These are phyloP conservation scores for Botrytis deweyae DNA, from an alignment of 2,329 filamentous ascomycete species.

Conservation along the genomic window DNA sequence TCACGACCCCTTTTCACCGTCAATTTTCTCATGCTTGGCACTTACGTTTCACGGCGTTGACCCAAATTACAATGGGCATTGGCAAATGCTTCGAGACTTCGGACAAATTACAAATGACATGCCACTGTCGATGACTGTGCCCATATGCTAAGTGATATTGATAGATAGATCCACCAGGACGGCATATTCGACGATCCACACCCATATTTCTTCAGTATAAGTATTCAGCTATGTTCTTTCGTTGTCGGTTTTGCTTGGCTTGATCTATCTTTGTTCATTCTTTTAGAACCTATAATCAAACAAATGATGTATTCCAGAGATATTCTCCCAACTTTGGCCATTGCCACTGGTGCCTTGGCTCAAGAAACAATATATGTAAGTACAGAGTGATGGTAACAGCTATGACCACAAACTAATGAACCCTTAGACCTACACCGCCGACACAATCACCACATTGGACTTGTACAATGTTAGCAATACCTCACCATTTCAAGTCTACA, in stretches of 20 bases:
- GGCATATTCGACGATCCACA: not conserved
- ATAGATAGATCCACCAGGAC: not conserved
- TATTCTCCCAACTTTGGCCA: not conserved
- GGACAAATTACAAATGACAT: not conserved
- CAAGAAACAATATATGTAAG: slow-evolving; percentile 17
- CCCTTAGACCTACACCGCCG: slow-evolving; percentile 14
- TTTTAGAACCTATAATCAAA: not conserved
- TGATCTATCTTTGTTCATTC: not conserved
- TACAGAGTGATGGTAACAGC: not conserved
- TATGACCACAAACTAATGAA: not conserved
- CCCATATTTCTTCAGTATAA: not conserved
- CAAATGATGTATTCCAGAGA: slow-evolving; percentile 1
- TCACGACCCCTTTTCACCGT: not conserved
- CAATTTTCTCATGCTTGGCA: not conserved
- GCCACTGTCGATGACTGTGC: not conserved
- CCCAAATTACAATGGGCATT: not conserved
- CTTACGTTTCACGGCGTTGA: not conserved
- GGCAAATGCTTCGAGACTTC: not conserved
- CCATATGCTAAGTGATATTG: slow-evolving; percentile 1
- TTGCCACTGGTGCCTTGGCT: slow-evolving; percentile 12
- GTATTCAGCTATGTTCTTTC: not conserved
- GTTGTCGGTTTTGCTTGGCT: too few relatives aligned
- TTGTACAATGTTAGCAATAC: slow-evolving; percentile 20
- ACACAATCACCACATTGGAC: not conserved
- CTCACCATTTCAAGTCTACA: slow-evolving; percentile 47